Evolutionary conservation across 192 early-diverging fungal genomes (phyloP), one percentile per base, ranked within the genome.

Genomic region (Glomus cerebriforme): DNA sequence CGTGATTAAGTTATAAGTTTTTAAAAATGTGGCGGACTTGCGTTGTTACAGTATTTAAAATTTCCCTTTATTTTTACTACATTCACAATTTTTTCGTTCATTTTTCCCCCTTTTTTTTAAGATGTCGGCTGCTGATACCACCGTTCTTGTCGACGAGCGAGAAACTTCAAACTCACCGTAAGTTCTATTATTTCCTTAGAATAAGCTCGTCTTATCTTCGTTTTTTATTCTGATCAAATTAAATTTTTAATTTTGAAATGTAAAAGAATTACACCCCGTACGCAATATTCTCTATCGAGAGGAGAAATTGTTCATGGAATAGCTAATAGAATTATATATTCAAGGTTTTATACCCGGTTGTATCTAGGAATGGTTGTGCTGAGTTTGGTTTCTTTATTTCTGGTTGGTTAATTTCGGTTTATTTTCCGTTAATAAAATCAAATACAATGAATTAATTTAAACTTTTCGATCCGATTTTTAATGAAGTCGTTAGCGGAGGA

Each of bases 301-400:
- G 72, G 82, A 13, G 89, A 90, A 65, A 75, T 86, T 32, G 80
- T 90, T 22, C 85, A 87, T 79, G 88, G 88, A 32, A 81, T 90
- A 63, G 89, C 89, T 43, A 90, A 88, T 80, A 77, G 89, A 24
- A 85, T 90, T 75, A 83, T 90, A 77, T 90, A 90, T 60, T 90
- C 89, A 24, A 85, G 79, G 24, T 88, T 86, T 76, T 90, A 90
- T 79, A 88, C 87, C 79, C 78, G 83, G 27, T 80, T 90, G 7
- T 90, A 90, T 59, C 19, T 90, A 13, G 82, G 82, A 66, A 78
- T 90, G 73, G 89, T 83, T 2, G 47, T 83, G 17, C 84, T 90
- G 24, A 86, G 86, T 77, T 37, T 85, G 32, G 78, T 86, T 47
- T 87, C 89, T 24, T 87, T 90, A 37, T 68, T 88, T n/a, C 78